Conservation (phyloP, 2,329 filamentous ascomycete genomes). For the Diaporthe humulicola region DNA sequence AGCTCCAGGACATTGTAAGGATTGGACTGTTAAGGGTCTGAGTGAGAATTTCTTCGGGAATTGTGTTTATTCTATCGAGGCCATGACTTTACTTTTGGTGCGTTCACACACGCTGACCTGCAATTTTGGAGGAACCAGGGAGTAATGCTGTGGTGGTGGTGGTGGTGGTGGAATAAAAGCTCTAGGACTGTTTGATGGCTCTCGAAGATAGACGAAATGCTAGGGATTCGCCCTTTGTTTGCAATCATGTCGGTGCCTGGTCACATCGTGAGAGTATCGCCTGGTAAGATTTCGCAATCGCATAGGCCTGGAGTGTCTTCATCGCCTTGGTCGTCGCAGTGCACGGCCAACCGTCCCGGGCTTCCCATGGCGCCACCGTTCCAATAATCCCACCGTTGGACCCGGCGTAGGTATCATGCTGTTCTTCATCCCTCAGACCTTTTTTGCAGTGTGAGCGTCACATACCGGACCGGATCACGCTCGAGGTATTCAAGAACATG, state of each 20-base stretch:
- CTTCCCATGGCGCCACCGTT: background rate
- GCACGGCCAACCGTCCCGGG: background rate
- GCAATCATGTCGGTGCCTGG: background rate
- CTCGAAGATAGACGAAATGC: slow-evolving; percentile 12
- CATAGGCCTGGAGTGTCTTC: background rate
- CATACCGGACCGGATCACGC: background rate
- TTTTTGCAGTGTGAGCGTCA: background rate
- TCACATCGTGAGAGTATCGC: background rate
- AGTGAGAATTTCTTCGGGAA: slow-evolving; percentile 27
- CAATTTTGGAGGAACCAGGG: background rate
- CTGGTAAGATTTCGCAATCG: too few relatives aligned
- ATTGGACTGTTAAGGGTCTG: background rate
- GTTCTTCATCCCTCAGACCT: background rate
- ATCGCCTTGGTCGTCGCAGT: background rate
- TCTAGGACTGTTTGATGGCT: background rate
- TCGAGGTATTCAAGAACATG: slow-evolving; percentile 34
- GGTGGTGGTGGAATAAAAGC: background rate
- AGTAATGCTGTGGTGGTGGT: slow-evolving; percentile 12
- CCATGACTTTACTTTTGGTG: slow-evolving; percentile 27
- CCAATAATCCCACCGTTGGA: background rate
- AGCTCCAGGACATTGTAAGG: background rate
- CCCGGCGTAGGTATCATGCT: background rate
- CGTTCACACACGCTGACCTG: background rate
- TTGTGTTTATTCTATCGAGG: slow-evolving; percentile 24
- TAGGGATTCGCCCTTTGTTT: background rate